Percentiles rank a stretch among this genome's conserved stretches.
phyloP scores from a whole-genome alignment of 495 filamentous ascomycete species.

The Cercophora newfieldiana region DNA sequence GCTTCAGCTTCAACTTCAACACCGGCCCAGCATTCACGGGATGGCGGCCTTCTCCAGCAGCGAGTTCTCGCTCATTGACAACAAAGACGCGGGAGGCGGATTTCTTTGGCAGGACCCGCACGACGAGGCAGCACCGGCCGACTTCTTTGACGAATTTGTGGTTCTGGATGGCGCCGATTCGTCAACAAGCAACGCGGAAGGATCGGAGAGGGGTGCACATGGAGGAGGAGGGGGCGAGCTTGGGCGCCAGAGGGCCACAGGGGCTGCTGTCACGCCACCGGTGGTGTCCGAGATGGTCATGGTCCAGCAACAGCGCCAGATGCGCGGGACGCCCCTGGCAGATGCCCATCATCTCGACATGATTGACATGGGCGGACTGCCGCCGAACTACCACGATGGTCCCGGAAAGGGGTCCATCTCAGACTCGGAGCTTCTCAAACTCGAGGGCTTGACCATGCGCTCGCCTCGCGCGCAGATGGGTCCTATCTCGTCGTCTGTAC shows the following conservation, averaged over 20 bases:
- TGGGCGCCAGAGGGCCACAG: slow-evolving; percentile 16
- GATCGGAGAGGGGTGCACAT: neutral
- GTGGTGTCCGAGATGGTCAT: neutral
- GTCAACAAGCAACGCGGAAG: slow-evolving; percentile 20
- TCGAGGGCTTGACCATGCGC: slow-evolving; percentile 48
- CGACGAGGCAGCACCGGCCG: slow-evolving; percentile 37
- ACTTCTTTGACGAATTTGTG: slow-evolving; percentile 52
- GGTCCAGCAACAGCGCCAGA: neutral
- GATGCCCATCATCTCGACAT: slow-evolving; percentile 4
- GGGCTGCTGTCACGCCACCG: neutral
- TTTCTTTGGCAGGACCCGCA: slow-evolving; percentile 40
- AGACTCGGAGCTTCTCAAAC: slow-evolving; percentile 47
- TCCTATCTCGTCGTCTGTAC: slow-evolving; percentile 28
- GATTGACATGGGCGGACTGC: slow-evolving; percentile 10
- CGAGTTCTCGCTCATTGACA: slow-evolving; percentile 26
- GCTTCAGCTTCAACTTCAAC: neutral
- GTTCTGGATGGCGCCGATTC: slow-evolving; percentile 41
- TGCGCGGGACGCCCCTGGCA: neutral
- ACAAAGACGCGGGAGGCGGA: slow-evolving; percentile 42
- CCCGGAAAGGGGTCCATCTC: slow-evolving; percentile 43
- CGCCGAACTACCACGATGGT: slow-evolving; percentile 10
- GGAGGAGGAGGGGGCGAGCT: slow-evolving; percentile 18
- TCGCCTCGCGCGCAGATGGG: slow-evolving; percentile 36
- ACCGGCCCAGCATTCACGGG: slow-evolving; percentile 28
- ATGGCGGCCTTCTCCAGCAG: slow-evolving; percentile 27